Base-by-base conservation (phyloP, 768 basidiomycete genomes). In the Hemileccinum rubropunctum region DNA sequence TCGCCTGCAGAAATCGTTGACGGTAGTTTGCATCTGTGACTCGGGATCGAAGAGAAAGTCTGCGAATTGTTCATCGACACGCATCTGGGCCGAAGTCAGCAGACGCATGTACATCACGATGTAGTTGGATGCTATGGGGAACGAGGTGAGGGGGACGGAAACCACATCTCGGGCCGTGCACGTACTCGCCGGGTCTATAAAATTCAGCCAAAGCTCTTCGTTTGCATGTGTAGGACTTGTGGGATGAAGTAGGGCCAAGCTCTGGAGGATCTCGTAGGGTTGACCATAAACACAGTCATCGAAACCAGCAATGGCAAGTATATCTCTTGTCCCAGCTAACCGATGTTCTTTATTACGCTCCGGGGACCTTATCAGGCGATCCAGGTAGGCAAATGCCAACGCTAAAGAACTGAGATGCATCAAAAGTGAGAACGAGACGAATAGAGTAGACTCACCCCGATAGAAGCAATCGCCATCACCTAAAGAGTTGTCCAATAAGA, bases 391-490 rank as follows among this genome's bases (percentile, higher is more conserved):
- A 57, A 91, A 91, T 7, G 83, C 89, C 44, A 94, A 75, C 11
- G 92, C 92, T 91, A 65, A 50, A 37, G 15, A 58, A 53, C 44
- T 51, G 56, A 50, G 56, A 53, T 58, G 47, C 44, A 55, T 57
- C 50, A 58, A 53, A 45, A 47, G 39, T 37, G 39, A 35, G 47
- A 33, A 54, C 36, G 11, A 20, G n/a, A n/a, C 30, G 33, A 21
- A 15, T 15, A 36, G 32, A 50, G 20, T 21, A 34, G 48, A 63
- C 71, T 76, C 64, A 90, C 90, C 86, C 76, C 93, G 77, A 66
- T 95, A 97, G 68, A 95, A 95, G 64, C 94, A 95, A 65, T 90
- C 89, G 0, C 94, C 92, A 58, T 90, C 93, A 26, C 93, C 91
- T 82, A 38, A 44, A 42, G 35, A 23, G 23, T 3, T 43, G n/a